Base-by-base conservation (phyloP, 257 asterid genomes). In the Lycium ferocissimum region DNA sequence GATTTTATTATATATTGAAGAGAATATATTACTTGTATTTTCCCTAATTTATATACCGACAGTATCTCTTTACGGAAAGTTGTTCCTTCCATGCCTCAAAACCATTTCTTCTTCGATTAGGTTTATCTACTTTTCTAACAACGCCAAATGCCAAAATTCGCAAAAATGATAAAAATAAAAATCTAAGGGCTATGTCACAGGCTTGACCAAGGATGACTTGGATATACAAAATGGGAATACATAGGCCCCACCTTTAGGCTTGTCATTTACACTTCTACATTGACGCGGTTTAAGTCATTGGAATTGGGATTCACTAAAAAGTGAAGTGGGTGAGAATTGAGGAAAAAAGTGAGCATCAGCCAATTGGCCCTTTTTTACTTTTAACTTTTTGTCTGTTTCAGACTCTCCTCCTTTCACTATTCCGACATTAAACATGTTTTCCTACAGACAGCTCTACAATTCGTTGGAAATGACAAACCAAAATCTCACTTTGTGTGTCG, bases 371-470 rank as follows among this genome's bases (percentile, higher is more conserved):
- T 7, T 26, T 49, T 51, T 33, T 8, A 11, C 47, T 26, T 75
- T 51, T 4, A 76, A 78, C 82, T 78, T 78, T 78, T 78, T 78
- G 82, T 78, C 82, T 51, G 8, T 76, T 76, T 76, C 82, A 76
- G 38, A 69, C 53, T 67, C 62, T 40, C 45, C 5, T 40, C 45
- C 45, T 3, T 40, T 40, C 6, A 40, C 45, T 6, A 40, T 40
- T 40, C 45, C 62, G 14, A 49, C 81, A 75, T 20, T 22, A 75
- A 26, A 40, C 62, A 75, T 26, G 6, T 12, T 22, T 49, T 75
- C 81, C 22, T 20, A 12, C 45, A 10, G n/a, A 33, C 9, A 33
- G 3, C 45, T 33, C n/a, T 66, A 35, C 22, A 49, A 20, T 22
- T 49, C 61, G 59, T 49, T 75, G 62, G 80, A 45, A 72, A 72